Evolutionary conservation across 2,329 filamentous ascomycete species (phyloP), one percentile per base, ranked within the genome.

Genomic region (Ophiostoma sp.): DNA sequence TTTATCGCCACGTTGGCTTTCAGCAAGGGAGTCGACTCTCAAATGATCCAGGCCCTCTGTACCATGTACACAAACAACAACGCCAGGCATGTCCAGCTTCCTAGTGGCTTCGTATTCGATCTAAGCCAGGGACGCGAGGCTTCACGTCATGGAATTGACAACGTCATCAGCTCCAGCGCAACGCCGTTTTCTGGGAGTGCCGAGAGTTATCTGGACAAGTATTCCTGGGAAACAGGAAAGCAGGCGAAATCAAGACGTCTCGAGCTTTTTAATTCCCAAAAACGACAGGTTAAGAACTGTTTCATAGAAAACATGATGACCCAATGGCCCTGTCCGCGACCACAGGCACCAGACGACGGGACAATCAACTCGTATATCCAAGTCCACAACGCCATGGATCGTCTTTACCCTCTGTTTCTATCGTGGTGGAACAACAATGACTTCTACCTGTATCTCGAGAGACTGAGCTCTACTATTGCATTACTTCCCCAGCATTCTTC

Each of bases 1-100:
- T 67, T 62, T 45, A 27, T 65, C 9, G 60, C 66, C n/a, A 65
- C 66, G 14, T 18, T 67, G n/a, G 66, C 66, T 4, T 67, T 36
- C n/a, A 64, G 64, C n/a, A 4, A 38, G 1, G 4, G 11, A 3
- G 8, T 38, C 1, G 9, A 4, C 55, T 9, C 12, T 14, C 27
- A 36, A 36, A 27, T 14, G 4, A 11, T 60, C 9, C 18, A 60
- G 18, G 55, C 27, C 27, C 27, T 60, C 5, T 60, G 18, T 11
- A 27, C 55, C 18, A 60, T 60, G 55, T 60, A 60, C 27, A 60
- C 55, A 7, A 60, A 60, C 36, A 5, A 9, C 36, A 18, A 4
- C 55, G 55, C 55, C 11, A 60, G n/a, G 16, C 6, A 27, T 38
- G 18, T 60, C 55, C 4, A 12, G 5, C 18, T 60, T 12, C 55